Evolutionary conservation across 768 basidiomycete genomes (phyloP), one percentile per base, ranked within the genome.

Genomic region (Serendipita sp.): DNA sequence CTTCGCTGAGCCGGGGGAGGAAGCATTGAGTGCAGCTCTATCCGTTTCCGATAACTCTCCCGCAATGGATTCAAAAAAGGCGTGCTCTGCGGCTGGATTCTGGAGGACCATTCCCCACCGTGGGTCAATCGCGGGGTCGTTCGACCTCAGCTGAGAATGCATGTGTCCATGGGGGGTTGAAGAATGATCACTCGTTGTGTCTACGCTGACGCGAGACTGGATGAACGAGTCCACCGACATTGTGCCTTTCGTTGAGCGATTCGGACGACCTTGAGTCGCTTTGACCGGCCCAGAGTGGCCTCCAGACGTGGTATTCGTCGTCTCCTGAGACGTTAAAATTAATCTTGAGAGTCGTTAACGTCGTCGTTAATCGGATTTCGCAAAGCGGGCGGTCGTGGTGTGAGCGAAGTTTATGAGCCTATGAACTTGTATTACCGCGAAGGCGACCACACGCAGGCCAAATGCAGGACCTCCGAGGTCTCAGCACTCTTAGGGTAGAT

Each of bases 171-270:
- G 53, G 11, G 53, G 53, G 24, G 11, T 31, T 28, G 53, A 58
- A 58, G 53, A 30, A 28, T 58, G 53, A 13, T 58, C 53, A 24
- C 53, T 58, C 17, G 24, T 58, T 11, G 45, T 30, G 53, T 58
- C 53, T 22, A 58, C 26, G 30, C 53, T 58, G 20, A 33, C 33
- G 53, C 53, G 53, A n/a, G 24, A 31, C 53, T 58, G 53, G 30
- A 58, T 58, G 30, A 58, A 58, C 17, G 24, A 24, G 53, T 58
- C 53, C 24, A 58, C 53, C 9, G 53, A 58, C 53, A 58, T 58
- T 28, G n/a, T 58, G 14, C 38, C 38, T 14, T 38, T 38, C 38
- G 38, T 38, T 38, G 38, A 38, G 14, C 2, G 38, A 38, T 38
- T 38, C 38, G 38, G 38, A 38, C 38, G 7, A 7, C 38, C 38